A percentile compares a stretch with the other conserved stretches of the same genome.
Conservation (phyloP, 768 basidiomycete genomes). For the Mycena galopus region DNA sequence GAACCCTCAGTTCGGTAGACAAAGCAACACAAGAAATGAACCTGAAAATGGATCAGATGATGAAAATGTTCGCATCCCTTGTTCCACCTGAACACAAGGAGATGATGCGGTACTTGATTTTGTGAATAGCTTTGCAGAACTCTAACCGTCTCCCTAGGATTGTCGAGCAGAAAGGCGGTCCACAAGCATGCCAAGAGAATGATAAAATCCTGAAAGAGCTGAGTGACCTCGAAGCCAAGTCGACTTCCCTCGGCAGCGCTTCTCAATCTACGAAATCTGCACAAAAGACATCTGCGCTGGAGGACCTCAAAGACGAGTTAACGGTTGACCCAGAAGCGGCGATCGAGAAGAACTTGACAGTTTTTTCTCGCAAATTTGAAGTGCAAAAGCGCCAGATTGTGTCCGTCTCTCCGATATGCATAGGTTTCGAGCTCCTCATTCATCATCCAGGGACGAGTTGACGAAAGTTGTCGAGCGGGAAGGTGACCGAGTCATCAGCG, state of each 20-base stretch:
- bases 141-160: constrained; percentile 7
- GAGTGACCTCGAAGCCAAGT: constrained; percentile 31
- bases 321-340: constrained; percentile 42
- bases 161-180: constrained; percentile 44
- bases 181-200: constrained; percentile 41
- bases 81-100: constrained; percentile 42
- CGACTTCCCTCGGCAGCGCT: not conserved
- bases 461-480: constrained; percentile 44
- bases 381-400: constrained; percentile 48
- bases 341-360: constrained; percentile 43
- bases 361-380: constrained; percentile 51
- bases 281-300: constrained; percentile 22
- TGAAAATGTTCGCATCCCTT: constrained; percentile 42
- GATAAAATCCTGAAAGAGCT: constrained; percentile 42
- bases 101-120: constrained; percentile 32
- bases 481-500: constrained; percentile 47
- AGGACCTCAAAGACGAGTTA: constrained; percentile 42
- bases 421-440: not conserved
- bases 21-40: constrained; percentile 32
- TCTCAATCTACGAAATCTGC: not conserved
- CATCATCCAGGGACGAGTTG: constrained; percentile 41
- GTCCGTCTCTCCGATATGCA: not conserved
- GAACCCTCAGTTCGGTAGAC: constrained; percentile 26
- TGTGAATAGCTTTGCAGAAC: not conserved
- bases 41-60: constrained; percentile 40